phyloP scores from a whole-genome alignment of 139 green algal genomes.

The Microglena sp. region DNA sequence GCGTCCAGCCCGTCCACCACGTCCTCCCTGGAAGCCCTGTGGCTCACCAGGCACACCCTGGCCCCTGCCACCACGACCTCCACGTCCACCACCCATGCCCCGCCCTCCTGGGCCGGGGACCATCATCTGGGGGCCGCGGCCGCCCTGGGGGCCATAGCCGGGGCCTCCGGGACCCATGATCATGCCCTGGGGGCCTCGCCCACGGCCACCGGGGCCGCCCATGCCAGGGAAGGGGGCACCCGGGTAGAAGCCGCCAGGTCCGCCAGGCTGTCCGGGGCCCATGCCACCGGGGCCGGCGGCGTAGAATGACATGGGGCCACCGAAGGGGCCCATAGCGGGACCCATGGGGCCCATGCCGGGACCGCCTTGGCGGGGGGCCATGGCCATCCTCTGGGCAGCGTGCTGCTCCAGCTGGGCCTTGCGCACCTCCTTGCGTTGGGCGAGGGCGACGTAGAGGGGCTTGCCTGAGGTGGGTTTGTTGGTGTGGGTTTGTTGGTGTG shows the following conservation, averaged over 20 bases:
- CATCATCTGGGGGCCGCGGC: constrained; percentile 15
- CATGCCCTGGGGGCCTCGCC: too few species aligned
- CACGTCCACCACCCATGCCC: constrained; percentile 20
- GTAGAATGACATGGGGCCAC: constrained; percentile 35
- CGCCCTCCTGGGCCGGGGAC: constrained; percentile 5
- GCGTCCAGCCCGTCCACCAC: constrained; percentile 9
- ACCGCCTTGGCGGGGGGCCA: constrained; percentile 9
- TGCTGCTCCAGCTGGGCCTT: constrained; percentile 67
- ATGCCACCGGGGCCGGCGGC: constrained; percentile 35
- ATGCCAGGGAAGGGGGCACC: constrained; percentile 3
- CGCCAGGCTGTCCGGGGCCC: constrained; percentile 16
- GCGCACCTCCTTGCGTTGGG: constrained; percentile 71
- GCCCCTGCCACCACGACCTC: constrained; percentile 22
- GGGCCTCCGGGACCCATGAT: not conserved
- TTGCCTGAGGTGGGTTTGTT: too few species aligned
- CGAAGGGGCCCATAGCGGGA: constrained; percentile 34
- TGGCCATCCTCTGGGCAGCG: constrained; percentile 36
- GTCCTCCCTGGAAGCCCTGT: constrained; percentile 22
- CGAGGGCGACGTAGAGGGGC: constrained; percentile 85
- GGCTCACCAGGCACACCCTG: constrained; percentile 1
- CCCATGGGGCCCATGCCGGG: constrained; percentile 12
- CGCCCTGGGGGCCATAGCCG: constrained; percentile 4
- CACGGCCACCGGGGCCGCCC: constrained; percentile 5
- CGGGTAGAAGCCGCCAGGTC: too few species aligned
- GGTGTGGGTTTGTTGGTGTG: too few species aligned